Evolutionary conservation across 2,329 filamentous ascomycete genomes (phyloP).

Genomic region (Stromatinia cepivora): DNA sequence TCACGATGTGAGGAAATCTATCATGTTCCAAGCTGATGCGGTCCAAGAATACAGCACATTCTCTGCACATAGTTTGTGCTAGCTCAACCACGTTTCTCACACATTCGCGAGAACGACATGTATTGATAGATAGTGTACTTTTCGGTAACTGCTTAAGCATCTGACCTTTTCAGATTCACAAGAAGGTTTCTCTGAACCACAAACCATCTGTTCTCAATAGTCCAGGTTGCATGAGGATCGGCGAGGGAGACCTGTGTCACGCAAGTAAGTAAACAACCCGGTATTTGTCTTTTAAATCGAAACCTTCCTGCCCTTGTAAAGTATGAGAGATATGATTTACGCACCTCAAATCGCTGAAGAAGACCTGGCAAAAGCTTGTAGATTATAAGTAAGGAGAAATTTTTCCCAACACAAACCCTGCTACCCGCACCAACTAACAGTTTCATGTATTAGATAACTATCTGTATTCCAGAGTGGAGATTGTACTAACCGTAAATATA

Average conservation of each 20-base stretch:
- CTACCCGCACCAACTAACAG: slow-evolving; percentile 40
- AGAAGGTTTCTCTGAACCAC: background rate
- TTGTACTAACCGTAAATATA: slow-evolving; percentile 33
- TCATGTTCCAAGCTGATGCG: background rate
- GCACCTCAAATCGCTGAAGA: background rate
- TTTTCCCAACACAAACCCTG: slow-evolving; percentile 34
- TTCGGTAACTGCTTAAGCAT: background rate
- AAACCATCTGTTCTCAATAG: slow-evolving; percentile 6
- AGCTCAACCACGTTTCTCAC: background rate
- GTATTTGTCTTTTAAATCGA: background rate
- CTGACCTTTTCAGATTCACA: background rate
- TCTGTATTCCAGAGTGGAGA: background rate
- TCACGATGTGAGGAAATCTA: background rate
- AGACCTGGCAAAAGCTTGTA: slow-evolving; percentile 1
- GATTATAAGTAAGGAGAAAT: slow-evolving; percentile 9
- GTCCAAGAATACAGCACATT: background rate
- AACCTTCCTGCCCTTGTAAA: background rate
- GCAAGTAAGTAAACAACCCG: background rate
- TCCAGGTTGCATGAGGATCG: background rate
- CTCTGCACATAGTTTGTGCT: background rate
- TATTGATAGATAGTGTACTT: background rate
- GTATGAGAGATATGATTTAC: background rate
- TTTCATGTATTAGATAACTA: slow-evolving; percentile 23
- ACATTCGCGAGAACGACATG: background rate
- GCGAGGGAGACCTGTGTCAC: background rate